phyloP scores from a whole-genome alignment of 148 eudicot genomes.

The Camellia granthamiana region DNA sequence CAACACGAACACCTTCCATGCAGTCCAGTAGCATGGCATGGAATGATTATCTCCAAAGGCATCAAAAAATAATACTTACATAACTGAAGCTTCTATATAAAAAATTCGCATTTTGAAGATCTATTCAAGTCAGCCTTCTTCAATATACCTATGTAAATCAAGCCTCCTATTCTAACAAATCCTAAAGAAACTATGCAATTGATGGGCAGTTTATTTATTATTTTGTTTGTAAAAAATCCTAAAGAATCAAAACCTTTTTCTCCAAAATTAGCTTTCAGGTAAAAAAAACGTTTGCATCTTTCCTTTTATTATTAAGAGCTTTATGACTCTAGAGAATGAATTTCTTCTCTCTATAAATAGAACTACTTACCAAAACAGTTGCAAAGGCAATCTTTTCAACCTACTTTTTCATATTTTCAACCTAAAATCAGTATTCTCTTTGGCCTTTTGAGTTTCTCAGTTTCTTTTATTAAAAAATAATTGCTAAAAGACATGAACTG shows the following conservation, averaged over 20 bases:
- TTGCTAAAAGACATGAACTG: no score
- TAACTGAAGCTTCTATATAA: no score
- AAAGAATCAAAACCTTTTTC: no score
- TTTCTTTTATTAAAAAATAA: no score
- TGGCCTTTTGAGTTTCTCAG: no score
- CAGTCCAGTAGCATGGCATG: background rate
- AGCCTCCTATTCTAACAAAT: background rate
- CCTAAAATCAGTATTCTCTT: no score
- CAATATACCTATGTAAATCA: background rate
- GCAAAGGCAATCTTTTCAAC: background rate
- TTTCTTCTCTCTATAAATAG: background rate
- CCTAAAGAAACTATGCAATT: background rate
- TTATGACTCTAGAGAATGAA: background rate
- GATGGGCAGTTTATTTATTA: no score
- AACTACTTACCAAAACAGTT: background rate
- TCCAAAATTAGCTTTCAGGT: no score
- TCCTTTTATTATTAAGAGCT: background rate
- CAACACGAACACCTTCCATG: background rate
- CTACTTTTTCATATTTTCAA: no score
- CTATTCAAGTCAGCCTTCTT: background rate
- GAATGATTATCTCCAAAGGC: background rate
- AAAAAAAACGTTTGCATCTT: background rate
- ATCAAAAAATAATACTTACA: no score
- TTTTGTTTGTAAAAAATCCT: no score
- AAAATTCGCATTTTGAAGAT: background rate